These are phyloP conservation scores for Pyricularia pennisetigena DNA, from an alignment of 2,329 filamentous ascomycete species.

Conservation along the genomic window DNA sequence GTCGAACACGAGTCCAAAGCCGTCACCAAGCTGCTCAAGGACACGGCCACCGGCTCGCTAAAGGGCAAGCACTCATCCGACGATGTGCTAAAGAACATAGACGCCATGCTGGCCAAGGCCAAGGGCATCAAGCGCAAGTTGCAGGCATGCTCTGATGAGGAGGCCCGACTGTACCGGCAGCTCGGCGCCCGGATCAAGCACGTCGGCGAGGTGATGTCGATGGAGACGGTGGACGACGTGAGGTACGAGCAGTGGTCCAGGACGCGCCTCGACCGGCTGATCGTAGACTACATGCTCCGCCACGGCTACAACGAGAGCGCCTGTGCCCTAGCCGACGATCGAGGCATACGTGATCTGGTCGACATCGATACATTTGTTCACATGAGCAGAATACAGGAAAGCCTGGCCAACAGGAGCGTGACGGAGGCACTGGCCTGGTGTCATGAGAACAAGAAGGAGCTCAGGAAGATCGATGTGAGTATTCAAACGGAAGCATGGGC, in stretches of 20 bases:
- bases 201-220: slow-evolving; percentile 68
- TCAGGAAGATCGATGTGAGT: slow-evolving; percentile 75
- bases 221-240: slow-evolving; percentile 77
- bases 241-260: slow-evolving; percentile 90
- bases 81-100: slow-evolving; percentile 70
- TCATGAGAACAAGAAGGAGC: slow-evolving; percentile 80
- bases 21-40: slow-evolving; percentile 51
- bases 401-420: slow-evolving; percentile 60
- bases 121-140: slow-evolving; percentile 85
- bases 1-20: slow-evolving; percentile 62
- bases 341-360: slow-evolving; percentile 69
- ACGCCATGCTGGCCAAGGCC: slow-evolving; percentile 78
- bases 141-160: slow-evolving; percentile 65
- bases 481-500: neutral
- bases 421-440: slow-evolving; percentile 83
- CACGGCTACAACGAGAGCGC: slow-evolving; percentile 76
- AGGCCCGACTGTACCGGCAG: slow-evolving; percentile 65
- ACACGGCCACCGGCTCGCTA: slow-evolving; percentile 57
- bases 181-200: slow-evolving; percentile 70
- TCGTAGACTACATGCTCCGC: slow-evolving; percentile 88
- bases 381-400: slow-evolving; percentile 68
- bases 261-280: slow-evolving; percentile 66
- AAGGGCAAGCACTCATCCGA: slow-evolving; percentile 52
- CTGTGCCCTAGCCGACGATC: slow-evolving; percentile 61
- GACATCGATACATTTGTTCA: slow-evolving; percentile 82